Base-by-base conservation (phyloP, 2,329 filamentous ascomycete species). In the Sclerotiophoma versabilis region DNA sequence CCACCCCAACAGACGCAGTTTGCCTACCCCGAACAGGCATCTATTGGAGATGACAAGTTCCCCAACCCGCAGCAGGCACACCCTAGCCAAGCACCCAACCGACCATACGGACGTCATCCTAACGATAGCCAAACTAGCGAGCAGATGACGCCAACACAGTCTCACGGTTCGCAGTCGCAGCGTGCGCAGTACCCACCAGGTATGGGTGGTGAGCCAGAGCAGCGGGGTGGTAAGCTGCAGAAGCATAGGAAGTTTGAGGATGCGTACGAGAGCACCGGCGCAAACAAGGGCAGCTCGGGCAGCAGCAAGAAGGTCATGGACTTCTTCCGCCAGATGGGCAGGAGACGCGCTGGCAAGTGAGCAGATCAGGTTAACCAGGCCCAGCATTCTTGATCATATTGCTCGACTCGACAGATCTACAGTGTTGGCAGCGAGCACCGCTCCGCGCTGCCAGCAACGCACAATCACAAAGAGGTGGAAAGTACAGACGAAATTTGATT, bases 301-400 rank as follows among this genome's bases (percentile, higher is more conserved):
- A 96, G 90, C 74, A 93, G 88, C 12, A 89, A 93, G 73, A 87
- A 92, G 71, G 95, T 99, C 32, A 98, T 99, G 93, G 93, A 99
- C 78, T 96, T 98, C 76, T 99, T 99, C 81, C 84, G 95, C 66
- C 84, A 93, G 74, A 85, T 93, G 72, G 91, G 90, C 50, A 22
- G 54, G 19, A 43, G 54, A 36, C 37, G 54, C 37, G 54, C 54
- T 5, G 48, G 54, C 8, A 51, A 57, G 33, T 51, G 45, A 54
- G 39, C 22, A 9, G 12, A n/a, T 6, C 32, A 15, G 15, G 4
- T 19, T n/a, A 22, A 30, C 15, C 25, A 5, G 26, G 5, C 30
- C 17, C 20, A 29, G 14, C 49, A 52, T 47, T 41, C 42, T 52
- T 52, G 49, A 52, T 36, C 36, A 25, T 39, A 52, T 42, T 41